phyloP scores from a whole-genome alignment of 2,329 filamentous ascomycete species.

The Calcarisporium arbuscula region DNA sequence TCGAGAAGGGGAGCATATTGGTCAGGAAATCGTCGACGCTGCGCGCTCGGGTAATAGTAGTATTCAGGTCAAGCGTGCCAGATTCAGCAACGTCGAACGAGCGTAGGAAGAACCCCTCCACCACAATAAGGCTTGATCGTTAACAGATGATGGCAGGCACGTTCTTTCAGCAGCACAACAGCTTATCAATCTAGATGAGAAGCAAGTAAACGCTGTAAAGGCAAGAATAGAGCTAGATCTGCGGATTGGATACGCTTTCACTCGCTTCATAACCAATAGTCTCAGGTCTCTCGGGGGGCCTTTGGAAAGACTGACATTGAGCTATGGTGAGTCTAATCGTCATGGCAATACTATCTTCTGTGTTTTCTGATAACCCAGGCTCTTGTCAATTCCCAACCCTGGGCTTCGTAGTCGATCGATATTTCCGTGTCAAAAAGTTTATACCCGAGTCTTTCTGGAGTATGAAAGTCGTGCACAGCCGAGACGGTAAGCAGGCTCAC shows the following conservation, averaged over 20 bases:
- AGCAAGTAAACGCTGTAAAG: slow-evolving; percentile 79
- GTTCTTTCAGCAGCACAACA: slow-evolving; percentile 76
- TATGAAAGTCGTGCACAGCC: slow-evolving; percentile 75
- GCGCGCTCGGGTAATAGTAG: slow-evolving; percentile 66
- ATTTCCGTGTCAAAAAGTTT: slow-evolving; percentile 90
- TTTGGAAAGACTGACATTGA: slow-evolving; percentile 61
- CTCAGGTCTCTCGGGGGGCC: slow-evolving; percentile 66
- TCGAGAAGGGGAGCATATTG: slow-evolving; percentile 94
- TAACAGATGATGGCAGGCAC: slow-evolving; percentile 50
- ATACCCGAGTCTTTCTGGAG: slow-evolving; percentile 88
- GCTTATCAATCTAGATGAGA: slow-evolving; percentile 73
- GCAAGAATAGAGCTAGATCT: slow-evolving; percentile 90
- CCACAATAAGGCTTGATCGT: background rate
- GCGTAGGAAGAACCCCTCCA: slow-evolving; percentile 47
- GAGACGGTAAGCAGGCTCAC: slow-evolving; percentile 70
- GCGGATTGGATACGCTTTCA: slow-evolving; percentile 87
- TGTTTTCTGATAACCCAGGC: slow-evolving; percentile 35
- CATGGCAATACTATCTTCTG: background rate
- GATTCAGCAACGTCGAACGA: slow-evolving; percentile 93
- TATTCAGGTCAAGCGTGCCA: slow-evolving; percentile 77
- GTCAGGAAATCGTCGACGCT: slow-evolving; percentile 78
- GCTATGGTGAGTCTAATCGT: slow-evolving; percentile 58
- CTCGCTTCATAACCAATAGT: slow-evolving; percentile 74
- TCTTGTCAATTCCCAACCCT: slow-evolving; percentile 97
- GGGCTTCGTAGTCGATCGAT: slow-evolving; percentile 94